Conservation (phyloP, 192 early-diverging fungal species). For the Gigaspora rosea region DNA sequence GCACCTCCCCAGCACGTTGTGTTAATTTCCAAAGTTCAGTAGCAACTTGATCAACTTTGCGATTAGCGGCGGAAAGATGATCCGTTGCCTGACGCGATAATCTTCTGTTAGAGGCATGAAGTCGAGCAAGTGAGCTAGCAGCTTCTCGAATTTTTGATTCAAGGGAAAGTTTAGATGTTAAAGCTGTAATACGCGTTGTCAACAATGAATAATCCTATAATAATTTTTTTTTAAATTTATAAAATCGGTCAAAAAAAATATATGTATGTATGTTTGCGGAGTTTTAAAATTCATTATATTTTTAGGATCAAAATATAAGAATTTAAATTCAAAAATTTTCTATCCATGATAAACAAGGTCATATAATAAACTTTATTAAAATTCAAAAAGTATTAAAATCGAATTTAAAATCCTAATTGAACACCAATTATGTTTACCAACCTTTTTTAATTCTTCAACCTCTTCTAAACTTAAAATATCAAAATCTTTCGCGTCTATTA, state of each 20-base stretch:
- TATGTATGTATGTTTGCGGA: not conserved
- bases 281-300: not conserved
- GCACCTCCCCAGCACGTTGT: conserved; percentile 46
- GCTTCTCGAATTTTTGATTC: conserved; percentile 64
- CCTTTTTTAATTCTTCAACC: conserved; percentile 57
- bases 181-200: conserved; percentile 47
- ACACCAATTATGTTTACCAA: conserved; percentile 15
- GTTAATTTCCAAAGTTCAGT: conserved; percentile 52
- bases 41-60: conserved; percentile 54
- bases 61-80: conserved; percentile 52
- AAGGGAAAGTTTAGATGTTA: conserved; percentile 49
- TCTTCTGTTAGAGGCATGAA: conserved; percentile 56
- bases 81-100: conserved; percentile 52
- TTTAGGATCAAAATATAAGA: not conserved
- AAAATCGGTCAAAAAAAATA: not conserved
- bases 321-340: not conserved
- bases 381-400: not conserved
- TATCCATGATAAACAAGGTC: no score
- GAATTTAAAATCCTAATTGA: conserved; percentile 4
- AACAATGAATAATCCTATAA: conserved; percentile 54
- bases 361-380: no score
- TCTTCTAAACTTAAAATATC: conserved; percentile 53
- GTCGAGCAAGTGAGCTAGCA: conserved; percentile 52
- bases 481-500: conserved; percentile 57
- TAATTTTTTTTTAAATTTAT: not conserved